phyloP scores from a whole-genome alignment of 2,329 filamentous ascomycete genomes.

The Metarhizium guizhouense region DNA sequence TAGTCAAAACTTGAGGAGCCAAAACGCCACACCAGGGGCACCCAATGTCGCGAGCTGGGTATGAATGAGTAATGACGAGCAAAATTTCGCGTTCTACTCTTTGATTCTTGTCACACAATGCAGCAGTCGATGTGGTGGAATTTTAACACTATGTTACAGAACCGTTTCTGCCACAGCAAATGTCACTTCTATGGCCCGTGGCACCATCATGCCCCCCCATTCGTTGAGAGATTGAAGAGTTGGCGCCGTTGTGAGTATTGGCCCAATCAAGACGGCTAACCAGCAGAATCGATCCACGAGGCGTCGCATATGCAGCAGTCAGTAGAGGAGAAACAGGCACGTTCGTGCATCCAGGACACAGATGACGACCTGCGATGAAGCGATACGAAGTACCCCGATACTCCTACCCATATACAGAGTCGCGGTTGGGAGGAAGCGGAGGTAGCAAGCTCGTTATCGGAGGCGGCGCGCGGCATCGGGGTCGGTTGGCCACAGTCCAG shows the following conservation, averaged over 20 bases:
- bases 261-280: conserved; percentile 5
- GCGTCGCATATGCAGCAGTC: not conserved
- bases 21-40: not conserved
- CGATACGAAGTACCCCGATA: too few species aligned
- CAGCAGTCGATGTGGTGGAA: not conserved
- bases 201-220: conserved; percentile 6
- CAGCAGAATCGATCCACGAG: conserved; percentile 2
- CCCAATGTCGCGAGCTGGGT: not conserved
- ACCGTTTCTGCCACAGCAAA: not conserved
- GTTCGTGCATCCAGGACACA: not conserved
- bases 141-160: not conserved
- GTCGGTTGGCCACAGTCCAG: too few species aligned
- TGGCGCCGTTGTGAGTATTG: not conserved
- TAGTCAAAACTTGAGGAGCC: not conserved
- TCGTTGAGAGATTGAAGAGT: conserved; percentile 2
- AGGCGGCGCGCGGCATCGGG: too few species aligned
- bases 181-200: conserved; percentile 3
- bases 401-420: not conserved
- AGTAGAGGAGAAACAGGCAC: not conserved
- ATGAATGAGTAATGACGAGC: not conserved
- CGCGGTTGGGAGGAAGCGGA: not conserved
- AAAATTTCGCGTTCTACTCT: not conserved
- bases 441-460: too few species aligned
- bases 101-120: not conserved
- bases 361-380: too few species aligned